Base-by-base conservation (phyloP, 208 protist genomes). In the Wallacemonas collosoma region DNA sequence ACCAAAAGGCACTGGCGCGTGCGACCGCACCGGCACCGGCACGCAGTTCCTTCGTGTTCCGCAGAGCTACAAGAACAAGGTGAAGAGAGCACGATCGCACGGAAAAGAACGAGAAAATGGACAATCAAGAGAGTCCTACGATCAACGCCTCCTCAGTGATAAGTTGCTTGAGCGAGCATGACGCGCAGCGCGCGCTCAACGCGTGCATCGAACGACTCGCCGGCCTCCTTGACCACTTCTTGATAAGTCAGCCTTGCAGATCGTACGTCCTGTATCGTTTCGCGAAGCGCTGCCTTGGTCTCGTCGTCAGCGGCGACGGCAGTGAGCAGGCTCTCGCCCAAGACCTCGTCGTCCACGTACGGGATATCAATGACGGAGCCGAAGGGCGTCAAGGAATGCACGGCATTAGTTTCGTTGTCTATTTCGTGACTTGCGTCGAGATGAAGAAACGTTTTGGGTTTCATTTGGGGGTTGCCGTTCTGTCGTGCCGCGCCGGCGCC, bases 121-220 rank as follows among this genome's bases (percentile, higher is more conserved):
- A 26, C 26, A 0, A 26, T 26, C 26, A 26, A 26, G 26, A 26
- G 26, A 26, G 26, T 26, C 26, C 26, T 26, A 26, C 26, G 26
- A 26, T 26, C 26, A 26, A 26, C 26, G 26, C 26, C 26, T 26
- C 26, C 26, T 26, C 26, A 26, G 26, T 26, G 26, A 26, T 26
- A 26, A 26, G 26, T 26, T 26, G 26, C 26, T 26, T 26, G 6
- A 7, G 53, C 53, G 53, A 57, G 17, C 38, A 69, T 7, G 11
- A 47, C 35, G 15, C 35, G 44, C 47, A 69, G 14, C 3, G 64
- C 50, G 0, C 64, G 44, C 35, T 69, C 64, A 6, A 69, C 50
- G 35, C 64, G 51, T n/a, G 15, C n/a, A 5, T 55, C 26, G 14
- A 58, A 47, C 47, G 48, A 35, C 15, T 4, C 39, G 12, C 35